Evolutionary conservation across 1,284 basidiomycete species (phyloP), one percentile per base, ranked within the genome.

Genomic region (Cryptococcus sp.): DNA sequence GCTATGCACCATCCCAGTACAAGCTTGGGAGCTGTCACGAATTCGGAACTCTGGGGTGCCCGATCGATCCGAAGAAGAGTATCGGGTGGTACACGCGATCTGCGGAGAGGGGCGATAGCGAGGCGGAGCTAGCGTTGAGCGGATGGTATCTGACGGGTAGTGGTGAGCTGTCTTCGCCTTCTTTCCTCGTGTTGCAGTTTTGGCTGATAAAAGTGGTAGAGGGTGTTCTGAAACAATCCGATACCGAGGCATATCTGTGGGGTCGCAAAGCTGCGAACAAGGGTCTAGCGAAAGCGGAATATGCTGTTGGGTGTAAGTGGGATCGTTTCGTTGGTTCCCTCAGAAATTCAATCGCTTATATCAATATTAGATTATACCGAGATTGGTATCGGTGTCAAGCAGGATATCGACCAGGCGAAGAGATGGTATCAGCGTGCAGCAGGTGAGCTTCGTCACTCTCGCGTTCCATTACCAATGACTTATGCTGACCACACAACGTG

Each of bases 31-130:
- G 90, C 61, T 93, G 90, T 71, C 96, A 91, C 78, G 96, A 99
- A 79, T 97, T 94, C 73, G 96, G 96, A 23, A 80, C 83, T 10
- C 79, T 99, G 50, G 87, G 87, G 8, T 99, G 94, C 75, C 89
- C 91, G 0, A 88, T 97, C 50, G 95, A 99, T 77, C 93, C 96
- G 8, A 85, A 88, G 54, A 83, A 91, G 57, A 93, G 90, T 50
- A 98, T 99, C 67, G 93, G 91, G 3, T 99, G 96, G 95, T 98
- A 98, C 77, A 98, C 95, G 23, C 93, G 91, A 71, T 95, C 96
- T 10, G 94, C 95, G 19, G 92, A 95, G 79, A 93, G 93, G 76
- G 94, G 93, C 6, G 89, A 95, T 75, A 83, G 91, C 1, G 93
- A 98, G 76, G 92, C 93, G 2, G 96, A 99, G 79, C 83, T 99